Conservation (phyloP, 305 asterid species). For the Petunia hybrid region DNA sequence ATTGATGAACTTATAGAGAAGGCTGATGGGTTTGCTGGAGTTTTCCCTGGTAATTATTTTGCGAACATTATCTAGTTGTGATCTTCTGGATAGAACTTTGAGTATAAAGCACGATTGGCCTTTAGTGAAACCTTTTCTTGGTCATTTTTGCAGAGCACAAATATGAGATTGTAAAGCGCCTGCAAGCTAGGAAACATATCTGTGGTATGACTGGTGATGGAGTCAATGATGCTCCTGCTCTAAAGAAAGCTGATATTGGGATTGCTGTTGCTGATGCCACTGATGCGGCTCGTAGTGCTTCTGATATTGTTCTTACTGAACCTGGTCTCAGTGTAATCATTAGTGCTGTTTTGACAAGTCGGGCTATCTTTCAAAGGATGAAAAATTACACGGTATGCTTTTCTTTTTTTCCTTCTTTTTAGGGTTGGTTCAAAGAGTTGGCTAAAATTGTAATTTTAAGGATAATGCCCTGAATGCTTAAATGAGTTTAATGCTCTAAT, state of each 20-base stretch:
- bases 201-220: constrained; percentile 99
- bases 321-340: constrained; percentile 99
- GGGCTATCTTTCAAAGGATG: constrained; percentile 99
- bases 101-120: constrained; percentile 3
- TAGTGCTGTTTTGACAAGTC: constrained; percentile 97
- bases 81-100: background rate
- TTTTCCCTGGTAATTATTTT: constrained; percentile 80
- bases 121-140: constrained; percentile 39
- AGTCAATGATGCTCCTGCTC: constrained; percentile 98
- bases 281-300: constrained; percentile 99
- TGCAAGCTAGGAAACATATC: constrained; percentile 97
- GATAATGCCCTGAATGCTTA: background rate
- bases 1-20: constrained; percentile 95
- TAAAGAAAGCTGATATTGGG: constrained; percentile 97
- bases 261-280: constrained; percentile 99
- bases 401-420: background rate
- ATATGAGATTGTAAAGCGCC: constrained; percentile 96
- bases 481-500: constrained; percentile 17
- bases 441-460: constrained; percentile 2
- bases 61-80: background rate
- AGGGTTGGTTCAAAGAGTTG: background rate
- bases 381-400: constrained; percentile 85
- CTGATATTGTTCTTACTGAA: constrained; percentile 97
- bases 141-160: constrained; percentile 73
- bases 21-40: constrained; percentile 99